These are phyloP conservation scores for Polygonum maritimum DNA, from an alignment of 148 eudicot genomes.

Conservation along the genomic window DNA sequence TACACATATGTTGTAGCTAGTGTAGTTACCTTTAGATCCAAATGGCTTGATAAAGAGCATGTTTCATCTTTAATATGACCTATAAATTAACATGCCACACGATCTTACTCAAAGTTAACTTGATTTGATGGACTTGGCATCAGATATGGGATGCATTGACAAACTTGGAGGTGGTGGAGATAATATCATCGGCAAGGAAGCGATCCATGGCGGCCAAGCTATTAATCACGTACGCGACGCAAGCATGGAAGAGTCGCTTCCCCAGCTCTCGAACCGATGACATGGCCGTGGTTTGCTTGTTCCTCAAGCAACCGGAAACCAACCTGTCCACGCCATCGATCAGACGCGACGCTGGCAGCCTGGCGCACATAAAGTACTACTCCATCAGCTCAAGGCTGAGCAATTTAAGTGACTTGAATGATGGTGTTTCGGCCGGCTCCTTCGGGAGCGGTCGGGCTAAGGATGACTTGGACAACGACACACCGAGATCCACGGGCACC, in stretches of 20 bases:
- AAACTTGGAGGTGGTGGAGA: constrained; percentile 60
- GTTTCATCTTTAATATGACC: not conserved
- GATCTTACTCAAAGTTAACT: not conserved
- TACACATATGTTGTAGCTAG: not conserved
- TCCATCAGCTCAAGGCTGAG: not conserved
- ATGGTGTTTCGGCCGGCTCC: not conserved
- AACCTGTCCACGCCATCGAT: not conserved
- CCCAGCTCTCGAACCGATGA: constrained; percentile 66
- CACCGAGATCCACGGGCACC: not conserved
- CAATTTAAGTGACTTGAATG: not conserved
- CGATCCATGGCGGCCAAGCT: constrained; percentile 64
- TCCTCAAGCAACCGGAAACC: constrained; percentile 29
- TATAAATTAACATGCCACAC: not conserved
- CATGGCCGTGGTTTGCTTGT: constrained; percentile 56
- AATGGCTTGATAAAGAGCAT: no score
- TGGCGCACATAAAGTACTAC: not conserved
- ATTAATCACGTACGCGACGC: constrained; percentile 42
- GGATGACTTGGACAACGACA: not conserved
- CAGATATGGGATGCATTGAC: constrained; percentile 90
- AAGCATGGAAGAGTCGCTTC: constrained; percentile 63
- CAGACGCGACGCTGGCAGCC: not conserved
- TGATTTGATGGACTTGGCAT: not conserved
- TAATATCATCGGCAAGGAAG: constrained; percentile 51
- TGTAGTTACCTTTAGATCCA: no score
- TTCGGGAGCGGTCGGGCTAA: not conserved